Base-by-base conservation (phyloP, 176 grass and related monocot species). In the Phoenix dactylifera region DNA sequence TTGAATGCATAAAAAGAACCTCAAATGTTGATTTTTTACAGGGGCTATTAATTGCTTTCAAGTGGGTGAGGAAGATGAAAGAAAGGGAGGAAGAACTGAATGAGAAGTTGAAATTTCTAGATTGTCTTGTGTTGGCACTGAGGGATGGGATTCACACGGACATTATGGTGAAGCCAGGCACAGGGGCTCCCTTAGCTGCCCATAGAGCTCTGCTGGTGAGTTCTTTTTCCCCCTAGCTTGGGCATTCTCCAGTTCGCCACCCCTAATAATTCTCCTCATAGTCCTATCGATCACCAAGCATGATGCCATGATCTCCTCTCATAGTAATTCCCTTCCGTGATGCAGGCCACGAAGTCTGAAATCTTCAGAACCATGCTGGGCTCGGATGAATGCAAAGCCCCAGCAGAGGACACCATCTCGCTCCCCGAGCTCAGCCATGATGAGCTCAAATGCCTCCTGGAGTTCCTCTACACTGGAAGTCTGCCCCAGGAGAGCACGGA, bases 201-300 rank as follows among this genome's bases (percentile, higher is more conserved):
- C 92, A 97, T 73, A 87, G 65, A 60, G 83, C 87, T 53, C 54
- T 97, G 17, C 71, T 97, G 70, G 92, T 96, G 10, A 72, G 82
- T 56, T 18, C 1, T 25, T 4, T 26, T 20, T 20, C 20, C 28
- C 28, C 28, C 5, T 30, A 30, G 4, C 28, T 1, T 1, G 6
- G 28, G 28, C 28, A 29, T 6, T 6, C 28, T 6, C 28, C 28
- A 30, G 4, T 30, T 30, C 28, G 6, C 28, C 28, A 6, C 28
- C 6, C 28, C 28, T 30, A 39, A 12, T 6, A 39, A 39, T 39
- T 39, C 35, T 12, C 35, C 35, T 10, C 4, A 7, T 32, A 1
- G 30, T 10, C 7, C 32, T 39, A 9, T 39, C 2, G 32, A 39
- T 39, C 32, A 39, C 9, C 32, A 39, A 39, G n/a, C 32, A 12